phyloP scores from a whole-genome alignment of 306 rosid species.

The Cicer pinnatifidum region DNA sequence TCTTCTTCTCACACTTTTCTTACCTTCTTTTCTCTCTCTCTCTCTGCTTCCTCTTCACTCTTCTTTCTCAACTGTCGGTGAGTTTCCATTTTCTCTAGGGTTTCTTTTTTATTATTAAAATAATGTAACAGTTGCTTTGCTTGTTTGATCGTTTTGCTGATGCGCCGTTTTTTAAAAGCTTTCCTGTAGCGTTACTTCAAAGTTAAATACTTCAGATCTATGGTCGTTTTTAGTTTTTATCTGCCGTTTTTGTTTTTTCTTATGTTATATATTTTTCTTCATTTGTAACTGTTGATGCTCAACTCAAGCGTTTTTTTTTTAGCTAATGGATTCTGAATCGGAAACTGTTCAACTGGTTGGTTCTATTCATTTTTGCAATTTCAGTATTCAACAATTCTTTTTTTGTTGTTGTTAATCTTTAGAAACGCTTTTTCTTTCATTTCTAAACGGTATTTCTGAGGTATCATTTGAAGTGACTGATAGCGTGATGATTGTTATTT shows the following conservation, averaged over 20 bases:
- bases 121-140: background rate
- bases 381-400: background rate
- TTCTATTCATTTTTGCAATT: background rate
- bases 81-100: conserved; percentile 37
- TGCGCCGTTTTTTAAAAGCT: background rate
- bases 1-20: background rate
- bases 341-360: background rate
- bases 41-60: conserved; percentile 44
- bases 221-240: conserved; percentile 32
- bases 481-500: conserved; percentile 11
- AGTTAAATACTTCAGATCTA: conserved; percentile 51
- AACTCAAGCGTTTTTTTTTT: conserved; percentile 13
- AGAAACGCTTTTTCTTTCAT: conserved; percentile 5
- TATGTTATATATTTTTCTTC: background rate
- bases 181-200: conserved; percentile 20
- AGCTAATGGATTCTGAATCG: conserved; percentile 28
- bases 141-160: background rate
- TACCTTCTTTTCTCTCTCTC: background rate
- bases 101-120: background rate
- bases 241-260: background rate
- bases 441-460: background rate
- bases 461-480: background rate
- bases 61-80: conserved; percentile 43
- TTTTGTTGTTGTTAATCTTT: background rate
- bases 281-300: conserved; percentile 8